phyloP scores from a whole-genome alignment of 2,329 filamentous ascomycete genomes.

The Cladophialophora immunda region DNA sequence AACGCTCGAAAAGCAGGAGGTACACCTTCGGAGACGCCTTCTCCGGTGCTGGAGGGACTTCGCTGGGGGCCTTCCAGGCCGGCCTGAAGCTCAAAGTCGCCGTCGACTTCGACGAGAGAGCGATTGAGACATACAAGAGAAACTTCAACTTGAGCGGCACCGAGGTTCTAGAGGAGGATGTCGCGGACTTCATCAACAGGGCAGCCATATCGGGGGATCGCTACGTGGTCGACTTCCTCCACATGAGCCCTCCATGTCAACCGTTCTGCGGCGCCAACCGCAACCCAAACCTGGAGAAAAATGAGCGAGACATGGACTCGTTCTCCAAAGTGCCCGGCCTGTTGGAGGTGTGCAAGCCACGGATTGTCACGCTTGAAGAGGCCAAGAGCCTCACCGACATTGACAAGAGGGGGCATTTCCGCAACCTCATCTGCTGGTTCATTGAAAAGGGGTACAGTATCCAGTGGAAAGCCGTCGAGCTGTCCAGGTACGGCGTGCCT shows the following conservation, averaged over 20 bases:
- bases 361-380: conserved; percentile 80
- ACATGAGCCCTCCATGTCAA: conserved; percentile 81
- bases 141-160: conserved; percentile 60
- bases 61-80: conserved; percentile 67
- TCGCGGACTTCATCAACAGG: conserved; percentile 57
- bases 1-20: conserved; percentile 38
- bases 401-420: conserved; percentile 65
- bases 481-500: conserved; percentile 59
- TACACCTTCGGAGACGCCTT: conserved; percentile 78
- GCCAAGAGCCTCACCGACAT: conserved; percentile 72
- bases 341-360: conserved; percentile 67
- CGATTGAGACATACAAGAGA: conserved; percentile 64
- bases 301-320: conserved; percentile 72
- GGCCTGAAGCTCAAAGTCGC: conserved; percentile 69
- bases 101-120: conserved; percentile 69
- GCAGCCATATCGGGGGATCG: conserved; percentile 8
- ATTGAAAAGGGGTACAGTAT: conserved; percentile 73
- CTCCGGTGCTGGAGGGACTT: conserved; percentile 76
- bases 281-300: conserved; percentile 58
- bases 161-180: conserved; percentile 41
- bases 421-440: conserved; percentile 69
- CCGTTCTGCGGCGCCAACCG: conserved; percentile 78
- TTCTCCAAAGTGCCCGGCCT: conserved; percentile 61
- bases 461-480: conserved; percentile 69
- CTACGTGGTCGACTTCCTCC: conserved; percentile 70